These are phyloP conservation scores for Gaeumannomyces sp. DNA, from an alignment of 2,329 filamentous ascomycete species.

Conservation along the genomic window DNA sequence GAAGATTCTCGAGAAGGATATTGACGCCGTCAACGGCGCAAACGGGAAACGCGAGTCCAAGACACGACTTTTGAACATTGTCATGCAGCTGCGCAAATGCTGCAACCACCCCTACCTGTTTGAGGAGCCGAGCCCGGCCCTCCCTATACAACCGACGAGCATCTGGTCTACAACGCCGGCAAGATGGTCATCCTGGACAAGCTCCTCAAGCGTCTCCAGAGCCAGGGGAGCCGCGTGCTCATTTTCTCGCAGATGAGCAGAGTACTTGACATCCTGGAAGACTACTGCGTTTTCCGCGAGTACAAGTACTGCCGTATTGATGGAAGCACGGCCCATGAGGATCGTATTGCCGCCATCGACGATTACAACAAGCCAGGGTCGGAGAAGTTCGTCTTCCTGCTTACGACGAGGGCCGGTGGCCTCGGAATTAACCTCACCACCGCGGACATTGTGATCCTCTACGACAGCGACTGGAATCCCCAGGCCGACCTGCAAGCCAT, in stretches of 20 bases:
- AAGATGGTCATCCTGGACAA: slow-evolving; percentile 98
- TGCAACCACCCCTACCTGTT: slow-evolving; percentile 99
- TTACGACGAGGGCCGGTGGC: slow-evolving; percentile 93
- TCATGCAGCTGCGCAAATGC: slow-evolving; percentile 98
- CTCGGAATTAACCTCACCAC: slow-evolving; percentile 93
- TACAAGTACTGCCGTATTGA: slow-evolving; percentile 98
- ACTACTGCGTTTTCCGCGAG: slow-evolving; percentile 93
- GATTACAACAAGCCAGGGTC: slow-evolving; percentile 96
- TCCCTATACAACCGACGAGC: slow-evolving; percentile 96
- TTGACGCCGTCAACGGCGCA: slow-evolving; percentile 95
- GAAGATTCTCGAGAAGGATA: slow-evolving; percentile 98
- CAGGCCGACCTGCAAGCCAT: slow-evolving; percentile 98
- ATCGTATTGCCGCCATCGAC: slow-evolving; percentile 94
- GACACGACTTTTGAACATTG: slow-evolving; percentile 92
- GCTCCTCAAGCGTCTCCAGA: slow-evolving; percentile 74
- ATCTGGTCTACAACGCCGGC: slow-evolving; percentile 85
- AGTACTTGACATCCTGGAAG: slow-evolving; percentile 91
- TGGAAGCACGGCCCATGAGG: slow-evolving; percentile 92
- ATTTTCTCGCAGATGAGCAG: slow-evolving; percentile 99
- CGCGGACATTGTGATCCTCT: slow-evolving; percentile 93
- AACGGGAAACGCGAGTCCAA: slow-evolving; percentile 96
- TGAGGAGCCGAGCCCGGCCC: slow-evolving; percentile 92
- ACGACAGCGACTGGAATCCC: slow-evolving; percentile 98
- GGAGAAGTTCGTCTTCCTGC: slow-evolving; percentile 92
- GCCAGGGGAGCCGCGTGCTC: slow-evolving; percentile 86